Conservation (phyloP, 2,329 filamentous ascomycete species). For the Drechmeria coniospora region DNA sequence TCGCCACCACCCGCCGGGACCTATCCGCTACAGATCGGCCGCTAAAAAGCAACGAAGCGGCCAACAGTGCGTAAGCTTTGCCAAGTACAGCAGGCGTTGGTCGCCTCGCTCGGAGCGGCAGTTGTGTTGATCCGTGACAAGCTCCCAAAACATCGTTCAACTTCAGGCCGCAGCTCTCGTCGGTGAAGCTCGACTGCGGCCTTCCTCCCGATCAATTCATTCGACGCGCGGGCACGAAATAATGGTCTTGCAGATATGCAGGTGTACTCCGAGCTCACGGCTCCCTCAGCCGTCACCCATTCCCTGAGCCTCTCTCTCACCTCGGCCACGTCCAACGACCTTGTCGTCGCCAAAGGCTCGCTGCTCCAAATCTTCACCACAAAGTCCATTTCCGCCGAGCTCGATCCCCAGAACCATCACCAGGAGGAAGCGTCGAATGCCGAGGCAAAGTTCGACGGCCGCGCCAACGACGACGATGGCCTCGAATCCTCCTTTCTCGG, state of each 20-base stretch:
- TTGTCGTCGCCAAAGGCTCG: conserved; percentile 84
- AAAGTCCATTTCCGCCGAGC: conserved; percentile 49
- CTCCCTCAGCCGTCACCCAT: conserved; percentile 87
- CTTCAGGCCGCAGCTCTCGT: no score
- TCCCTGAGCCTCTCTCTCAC: conserved; percentile 67
- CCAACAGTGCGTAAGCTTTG: no score
- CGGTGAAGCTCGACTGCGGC: no score
- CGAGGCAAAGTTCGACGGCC: conserved; percentile 33
- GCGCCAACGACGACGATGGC: conserved; percentile 44
- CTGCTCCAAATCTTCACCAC: conserved; percentile 81
- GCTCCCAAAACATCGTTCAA: no score
- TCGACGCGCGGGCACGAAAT: conserved; percentile 10
- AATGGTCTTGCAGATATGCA: conserved; percentile 51
- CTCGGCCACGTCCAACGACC: conserved; percentile 60
- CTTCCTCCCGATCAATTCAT: no score
- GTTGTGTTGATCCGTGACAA: no score
- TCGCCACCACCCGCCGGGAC: no score
- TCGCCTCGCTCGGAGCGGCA: no score
- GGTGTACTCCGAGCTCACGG: conserved; percentile 91
- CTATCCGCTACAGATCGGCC: no score
- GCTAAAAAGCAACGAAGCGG: no score
- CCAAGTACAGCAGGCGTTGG: no score
- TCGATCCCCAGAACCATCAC: conserved; percentile 31
- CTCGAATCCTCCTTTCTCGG: conserved; percentile 52
- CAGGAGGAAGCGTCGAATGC: conserved; percentile 21